Conservation (phyloP, 352 stramenopile genomes). For the Saprolegnia diclina region DNA sequence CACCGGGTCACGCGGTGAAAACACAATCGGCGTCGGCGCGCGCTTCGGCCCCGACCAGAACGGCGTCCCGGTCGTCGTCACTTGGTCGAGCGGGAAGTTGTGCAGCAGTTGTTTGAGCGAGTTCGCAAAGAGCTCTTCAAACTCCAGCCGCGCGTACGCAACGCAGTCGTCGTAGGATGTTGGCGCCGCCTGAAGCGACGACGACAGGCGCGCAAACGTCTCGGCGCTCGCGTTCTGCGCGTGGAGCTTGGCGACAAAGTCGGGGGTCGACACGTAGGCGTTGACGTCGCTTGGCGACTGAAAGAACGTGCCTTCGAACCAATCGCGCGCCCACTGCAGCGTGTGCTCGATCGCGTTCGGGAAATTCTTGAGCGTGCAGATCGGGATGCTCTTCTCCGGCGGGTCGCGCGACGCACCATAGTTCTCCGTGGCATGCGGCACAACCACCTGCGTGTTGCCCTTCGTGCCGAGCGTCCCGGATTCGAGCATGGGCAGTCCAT, state of each 20-base stretch:
- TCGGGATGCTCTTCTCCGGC: constrained; percentile 98
- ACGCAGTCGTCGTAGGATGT: constrained; percentile 96
- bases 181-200: constrained; percentile 88
- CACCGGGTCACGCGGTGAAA: constrained; percentile 86
- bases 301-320: constrained; percentile 99
- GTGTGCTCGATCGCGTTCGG: constrained; percentile 99
- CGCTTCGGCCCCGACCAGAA: constrained; percentile 99
- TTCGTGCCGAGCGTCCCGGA: constrained; percentile 99
- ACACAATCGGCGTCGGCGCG: constrained; percentile 90
- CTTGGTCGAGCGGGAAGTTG: constrained; percentile 97
- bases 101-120: constrained; percentile 96
- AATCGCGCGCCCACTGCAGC: constrained; percentile 98
- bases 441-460: constrained; percentile 93
- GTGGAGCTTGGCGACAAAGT: constrained; percentile 91
- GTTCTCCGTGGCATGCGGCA: constrained; percentile 91
- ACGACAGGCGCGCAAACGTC: constrained; percentile 89
- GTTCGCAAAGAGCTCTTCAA: constrained; percentile 98
- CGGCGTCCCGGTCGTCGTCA: constrained; percentile 93
- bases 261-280: constrained; percentile 74
- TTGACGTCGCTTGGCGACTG: constrained; percentile 96
- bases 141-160: constrained; percentile 95
- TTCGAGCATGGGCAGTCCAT: constrained; percentile 97
- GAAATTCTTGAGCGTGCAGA: constrained; percentile 99
- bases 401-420: constrained; percentile 98
- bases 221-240: constrained; percentile 97